Evolutionary conservation across 306 rosid species (phyloP), one percentile per base, ranked within the genome.

Genomic region (Vigna nakashimae): DNA sequence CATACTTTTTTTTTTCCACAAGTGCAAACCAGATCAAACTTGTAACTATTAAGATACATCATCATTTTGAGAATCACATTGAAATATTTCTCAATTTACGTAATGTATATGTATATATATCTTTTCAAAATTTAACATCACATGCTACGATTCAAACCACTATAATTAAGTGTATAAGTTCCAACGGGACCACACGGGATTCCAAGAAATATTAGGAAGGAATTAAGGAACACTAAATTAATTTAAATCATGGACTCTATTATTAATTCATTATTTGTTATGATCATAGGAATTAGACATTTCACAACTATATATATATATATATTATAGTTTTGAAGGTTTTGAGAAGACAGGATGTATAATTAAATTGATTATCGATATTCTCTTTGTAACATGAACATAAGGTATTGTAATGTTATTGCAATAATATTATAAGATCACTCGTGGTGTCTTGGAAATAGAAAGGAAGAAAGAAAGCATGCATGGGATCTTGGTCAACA

Each of bases 401-500:
- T 26, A 26, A 26, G 3, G 0, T 26, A 26, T 77, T 73, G 66
- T 71, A 73, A 57, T 79, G 16, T 76, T 64, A 9, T 42, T 42
- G 9, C 12, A 10, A 45, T 11, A 45, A 62, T 81, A 68, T 62
- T 65, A 84, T 75, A 64, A 56, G 34, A 80, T 55, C 83, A 76
- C 91, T 89, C 93, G 96, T 91, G 96, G 76, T 71, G 73, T 91
- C 93, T 89, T 84, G 93, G 86, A 86, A 86, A 87, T 66, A 74
- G 40, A 82, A 85, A 86, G 64, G 36, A 57, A 4, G 48, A 40
- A 65, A 34, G 67, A 57, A 56, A 77, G 81, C 80, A 86, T 82
- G 88, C 70, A 65, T 42, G 71, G 84, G 88, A 84, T 84, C 85
- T 51, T 49, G 81, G 88, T 84, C 87, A 84, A 88, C 78, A 81